These are phyloP conservation scores for Dothideomycetes sp. DNA, from an alignment of 2,329 filamentous ascomycete species.

Conservation along the genomic window DNA sequence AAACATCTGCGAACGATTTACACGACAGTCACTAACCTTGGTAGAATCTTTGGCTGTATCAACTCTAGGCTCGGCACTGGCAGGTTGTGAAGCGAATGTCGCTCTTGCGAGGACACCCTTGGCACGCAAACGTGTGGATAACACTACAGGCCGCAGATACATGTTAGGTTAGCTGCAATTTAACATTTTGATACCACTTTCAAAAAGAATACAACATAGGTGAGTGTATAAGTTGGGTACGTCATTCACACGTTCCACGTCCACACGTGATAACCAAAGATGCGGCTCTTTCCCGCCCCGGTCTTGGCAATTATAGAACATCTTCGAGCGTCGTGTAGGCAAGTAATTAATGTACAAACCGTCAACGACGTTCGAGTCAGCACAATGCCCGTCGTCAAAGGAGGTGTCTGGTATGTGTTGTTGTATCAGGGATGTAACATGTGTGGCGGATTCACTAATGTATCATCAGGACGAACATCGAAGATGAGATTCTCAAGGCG, in stretches of 20 bases:
- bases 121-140: neutral
- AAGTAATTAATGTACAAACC: neutral
- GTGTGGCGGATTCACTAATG: too few species aligned
- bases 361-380: neutral
- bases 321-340: too few species aligned
- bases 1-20: neutral
- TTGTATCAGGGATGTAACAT: neutral
- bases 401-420: conserved; percentile 44
- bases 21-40: neutral
- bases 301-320: neutral
- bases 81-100: neutral
- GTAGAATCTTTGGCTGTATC: neutral
- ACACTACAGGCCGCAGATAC: neutral
- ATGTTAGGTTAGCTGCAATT: neutral
- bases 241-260: neutral
- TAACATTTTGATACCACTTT: too few species aligned
- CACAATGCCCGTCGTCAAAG: conserved; percentile 55
- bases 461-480: conserved; percentile 43
- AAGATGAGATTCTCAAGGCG: conserved; percentile 95
- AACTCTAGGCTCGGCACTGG: neutral
- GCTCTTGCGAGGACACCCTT: neutral
- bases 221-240: too few species aligned
- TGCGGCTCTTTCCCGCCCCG: neutral
- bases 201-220: too few species aligned
- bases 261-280: neutral